Conservation (phyloP, 768 basidiomycete species). For the Vararia minispora region DNA sequence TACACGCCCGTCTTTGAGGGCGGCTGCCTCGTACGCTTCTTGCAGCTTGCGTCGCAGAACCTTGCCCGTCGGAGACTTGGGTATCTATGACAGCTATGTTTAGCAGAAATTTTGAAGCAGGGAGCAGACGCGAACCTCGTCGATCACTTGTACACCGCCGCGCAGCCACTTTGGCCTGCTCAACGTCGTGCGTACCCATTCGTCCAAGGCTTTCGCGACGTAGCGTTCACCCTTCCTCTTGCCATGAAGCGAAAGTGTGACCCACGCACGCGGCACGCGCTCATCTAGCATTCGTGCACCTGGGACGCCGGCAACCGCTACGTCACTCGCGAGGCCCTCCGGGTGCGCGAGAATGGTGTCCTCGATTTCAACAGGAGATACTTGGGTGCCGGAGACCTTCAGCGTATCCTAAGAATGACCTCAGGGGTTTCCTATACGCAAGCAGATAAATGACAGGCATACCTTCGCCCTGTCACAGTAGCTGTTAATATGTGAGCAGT, state of each 20-base stretch:
- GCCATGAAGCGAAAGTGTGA: slow-evolving; percentile 51
- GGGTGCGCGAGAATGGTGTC: slow-evolving; percentile 52
- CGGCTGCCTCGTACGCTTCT: slow-evolving; percentile 37
- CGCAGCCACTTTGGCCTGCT: slow-evolving; percentile 71
- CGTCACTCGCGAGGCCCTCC: slow-evolving; percentile 49
- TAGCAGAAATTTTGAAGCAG: too few relatives aligned
- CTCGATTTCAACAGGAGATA: slow-evolving; percentile 75
- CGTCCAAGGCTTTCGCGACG: slow-evolving; percentile 39
- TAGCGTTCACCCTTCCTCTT: slow-evolving; percentile 41
- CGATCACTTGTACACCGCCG: slow-evolving; percentile 58
- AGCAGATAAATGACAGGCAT: neutral
- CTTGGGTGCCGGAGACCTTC: slow-evolving; percentile 72
- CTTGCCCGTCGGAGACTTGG: slow-evolving; percentile 68
- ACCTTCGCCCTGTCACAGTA: slow-evolving; percentile 72
- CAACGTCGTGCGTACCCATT: slow-evolving; percentile 50
- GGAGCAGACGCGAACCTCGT: too few relatives aligned
- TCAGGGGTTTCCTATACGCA: neutral
- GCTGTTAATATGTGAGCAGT: too few relatives aligned
- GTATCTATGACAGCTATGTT: slow-evolving; percentile 34
- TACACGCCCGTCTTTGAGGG: neutral
- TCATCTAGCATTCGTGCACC: slow-evolving; percentile 65
- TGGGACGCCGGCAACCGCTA: slow-evolving; percentile 60
- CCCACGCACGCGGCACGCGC: slow-evolving; percentile 68
- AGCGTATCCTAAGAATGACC: slow-evolving; percentile 53
- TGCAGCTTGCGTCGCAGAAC: slow-evolving; percentile 50